Base-by-base conservation (phyloP, 1,284 basidiomycete genomes). In the Sutorius eximius region DNA sequence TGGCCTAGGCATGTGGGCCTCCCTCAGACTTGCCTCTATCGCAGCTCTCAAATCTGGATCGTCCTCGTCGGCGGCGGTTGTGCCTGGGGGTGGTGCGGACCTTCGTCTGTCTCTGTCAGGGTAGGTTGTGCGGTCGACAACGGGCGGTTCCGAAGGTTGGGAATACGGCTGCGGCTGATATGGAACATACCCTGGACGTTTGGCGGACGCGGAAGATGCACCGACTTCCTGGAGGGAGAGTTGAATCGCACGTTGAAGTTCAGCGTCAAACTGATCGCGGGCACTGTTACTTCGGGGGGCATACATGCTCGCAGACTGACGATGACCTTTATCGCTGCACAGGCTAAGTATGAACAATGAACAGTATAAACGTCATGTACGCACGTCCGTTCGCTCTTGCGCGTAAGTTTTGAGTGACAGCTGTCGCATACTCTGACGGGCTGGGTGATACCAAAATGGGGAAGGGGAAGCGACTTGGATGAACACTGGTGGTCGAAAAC, bases 401-500 rank as follows among this genome's bases (percentile, higher is more conserved):
- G 86, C 40, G 70, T 82, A 30, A 93, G 73, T 69, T 93, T 95
- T 20, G 79, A 77, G 69, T 87, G 82, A 69, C 97, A 99, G 9
- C 86, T 82, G 62, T 99, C 96, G 62, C 97, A 99, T 1, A 99
- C 95, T 44, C 97, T 81, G 4, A 99, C 97, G 51, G 92, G 87
- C 67, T 98, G 91, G 3, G 87, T 81, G 64, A 99, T 95, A 12
- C 97, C 97, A 67, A 93, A 98, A 71, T 95, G 92, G 1, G 97
- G 95, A 13, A 99, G 77, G 0, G 93, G 75, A 74, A 94, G 84
- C 2, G 80, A 80, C 73, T 94, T 92, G 38, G 89, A 87, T 1
- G 94, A 95, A 73, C 97, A 99, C 51, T 87, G 82, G 58, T 96
- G 93, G 73, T 98, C 95, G 68, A 98, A 99, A 18, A 99, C 93